These are phyloP conservation scores for Talaromyces albobiverticillius DNA, from an alignment of 2,329 filamentous ascomycete species.

Conservation along the genomic window DNA sequence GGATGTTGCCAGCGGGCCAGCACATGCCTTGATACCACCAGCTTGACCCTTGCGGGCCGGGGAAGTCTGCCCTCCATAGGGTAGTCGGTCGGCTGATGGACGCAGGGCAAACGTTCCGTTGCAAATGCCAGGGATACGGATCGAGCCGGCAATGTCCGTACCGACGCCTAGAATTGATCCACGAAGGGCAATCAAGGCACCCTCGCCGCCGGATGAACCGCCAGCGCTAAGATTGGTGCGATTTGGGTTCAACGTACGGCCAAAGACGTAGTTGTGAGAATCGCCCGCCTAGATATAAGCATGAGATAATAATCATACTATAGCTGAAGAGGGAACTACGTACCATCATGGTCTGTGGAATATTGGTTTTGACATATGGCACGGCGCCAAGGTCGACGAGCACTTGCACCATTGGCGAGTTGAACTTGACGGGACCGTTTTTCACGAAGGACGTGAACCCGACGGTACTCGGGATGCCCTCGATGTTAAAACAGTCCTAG, in stretches of 20 bases:
- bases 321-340: conserved; percentile 25
- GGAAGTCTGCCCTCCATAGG: conserved; percentile 22
- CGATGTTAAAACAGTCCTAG: conserved; percentile 41
- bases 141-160: conserved; percentile 30
- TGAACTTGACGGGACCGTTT: neutral
- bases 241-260: conserved; percentile 23
- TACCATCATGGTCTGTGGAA: conserved; percentile 62
- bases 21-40: conserved; percentile 30
- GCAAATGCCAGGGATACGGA: conserved; percentile 31
- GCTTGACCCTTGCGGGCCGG: conserved; percentile 15
- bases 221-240: conserved; percentile 25
- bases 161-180: conserved; percentile 30
- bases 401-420: neutral
- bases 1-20: conserved; percentile 28
- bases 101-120: conserved; percentile 46
- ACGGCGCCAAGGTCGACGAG: conserved; percentile 42
- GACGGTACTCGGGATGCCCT: conserved; percentile 53
- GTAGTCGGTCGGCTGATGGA: conserved; percentile 42
- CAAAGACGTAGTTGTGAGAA: conserved; percentile 32
- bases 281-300: conserved; percentile 42
- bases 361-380: conserved; percentile 56
- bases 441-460: conserved; percentile 47
- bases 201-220: conserved; percentile 34
- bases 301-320: neutral
- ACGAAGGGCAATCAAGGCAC: conserved; percentile 31